A percentile compares a stretch with the other conserved stretches of the same genome.
These are phyloP conservation scores for Neurospora sp. DNA, from an alignment of 495 filamentous ascomycete species.

Conservation along the genomic window DNA sequence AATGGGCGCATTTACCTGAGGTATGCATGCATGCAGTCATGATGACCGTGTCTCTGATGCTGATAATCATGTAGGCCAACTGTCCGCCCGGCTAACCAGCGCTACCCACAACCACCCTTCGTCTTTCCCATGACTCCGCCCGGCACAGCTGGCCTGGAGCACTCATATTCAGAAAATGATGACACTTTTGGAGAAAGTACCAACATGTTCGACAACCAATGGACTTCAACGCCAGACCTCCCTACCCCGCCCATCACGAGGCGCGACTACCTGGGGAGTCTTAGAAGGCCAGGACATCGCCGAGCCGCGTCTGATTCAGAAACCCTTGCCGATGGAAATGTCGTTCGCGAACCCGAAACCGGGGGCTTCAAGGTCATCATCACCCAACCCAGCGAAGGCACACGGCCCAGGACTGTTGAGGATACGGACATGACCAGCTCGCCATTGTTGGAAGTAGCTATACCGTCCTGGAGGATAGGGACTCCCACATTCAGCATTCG, in stretches of 20 bases:
- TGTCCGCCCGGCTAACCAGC: slow-evolving; percentile 46
- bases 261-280: slow-evolving; percentile 18
- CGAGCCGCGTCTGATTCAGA: slow-evolving; percentile 38
- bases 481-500: slow-evolving; percentile 70
- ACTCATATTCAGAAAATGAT: slow-evolving; percentile 27
- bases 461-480: slow-evolving; percentile 80
- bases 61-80: slow-evolving; percentile 39
- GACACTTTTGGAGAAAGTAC: slow-evolving; percentile 25
- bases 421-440: slow-evolving; percentile 34
- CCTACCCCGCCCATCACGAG: slow-evolving; percentile 22
- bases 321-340: slow-evolving; percentile 30
- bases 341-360: slow-evolving; percentile 44
- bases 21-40: slow-evolving; percentile 42
- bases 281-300: slow-evolving; percentile 18
- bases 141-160: slow-evolving; percentile 44
- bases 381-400: slow-evolving; percentile 54
- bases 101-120: slow-evolving; percentile 49
- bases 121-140: slow-evolving; percentile 49
- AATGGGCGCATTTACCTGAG: slow-evolving; percentile 91
- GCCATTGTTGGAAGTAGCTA: slow-evolving; percentile 63
- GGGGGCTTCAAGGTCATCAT: slow-evolving; percentile 80
- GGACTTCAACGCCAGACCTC: slow-evolving; percentile 14
- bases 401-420: slow-evolving; percentile 56
- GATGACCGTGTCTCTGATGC: slow-evolving; percentile 4
- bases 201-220: slow-evolving; percentile 27